Evolutionary conservation across 441 rosid genomes (phyloP), one percentile per base, ranked within the genome.

Genomic region (Croton laevigatus): DNA sequence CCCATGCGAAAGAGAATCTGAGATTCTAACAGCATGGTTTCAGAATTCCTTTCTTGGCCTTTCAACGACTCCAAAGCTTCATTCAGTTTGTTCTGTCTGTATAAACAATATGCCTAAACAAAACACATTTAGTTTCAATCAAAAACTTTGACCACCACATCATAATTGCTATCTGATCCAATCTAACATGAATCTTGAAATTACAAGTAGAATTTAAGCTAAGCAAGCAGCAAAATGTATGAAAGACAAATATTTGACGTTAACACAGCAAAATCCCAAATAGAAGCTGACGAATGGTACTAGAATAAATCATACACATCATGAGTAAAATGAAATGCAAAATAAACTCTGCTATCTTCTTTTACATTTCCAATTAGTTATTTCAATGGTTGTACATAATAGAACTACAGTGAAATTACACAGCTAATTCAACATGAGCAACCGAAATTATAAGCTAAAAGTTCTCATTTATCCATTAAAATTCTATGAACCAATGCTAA

Each of bases 1-100:
- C 96, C 97, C 12, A 84, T 75, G 68, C 99, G 96, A 70, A 86
- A 90, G 5, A 88, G 83, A 80, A 90, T 89, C 81, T 94, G 98
- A 62, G 97, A 84, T 79, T 94, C 97, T 75, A 92, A 78, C 72
- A 91, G 81, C 89, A 84, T 77, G 38, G 85, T 72, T 14, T 84
- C 78, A 36, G 86, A 64, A 78, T 77, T 80, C 65, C 64, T 82
- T 77, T 89, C 93, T 64, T 73, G 87, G 68, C 80, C 80, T 77
- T 70, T 85, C 78, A 91, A 70, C 58, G 73, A 78, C 44, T 52
- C 88, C 74, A 89, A 71, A n/a, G 97, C 97, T 62, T 90, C 94
- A 52, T 87, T 88, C 71, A 87, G 75, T 82, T 88, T 90, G 85
- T 94, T 90, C 74, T 85, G 91, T 71, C 94, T 87, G 88, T 90